Evolutionary conservation across 441 rosid species (phyloP), one percentile per base, ranked within the genome.

Genomic region (Manihot esculenta): DNA sequence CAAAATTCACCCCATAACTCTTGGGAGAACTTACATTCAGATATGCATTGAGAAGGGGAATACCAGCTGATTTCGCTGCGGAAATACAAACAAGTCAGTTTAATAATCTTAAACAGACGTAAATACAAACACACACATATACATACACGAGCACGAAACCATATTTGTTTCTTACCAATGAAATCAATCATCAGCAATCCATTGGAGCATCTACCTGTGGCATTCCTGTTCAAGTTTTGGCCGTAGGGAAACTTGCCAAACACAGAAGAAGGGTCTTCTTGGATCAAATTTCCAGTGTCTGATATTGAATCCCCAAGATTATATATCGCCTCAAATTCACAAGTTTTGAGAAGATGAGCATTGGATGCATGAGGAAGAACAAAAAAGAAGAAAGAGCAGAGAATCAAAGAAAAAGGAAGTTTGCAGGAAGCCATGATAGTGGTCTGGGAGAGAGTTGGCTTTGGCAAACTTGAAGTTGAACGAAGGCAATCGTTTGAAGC

Each of bases 201-300:
- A 38, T 81, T 51, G 10, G 82, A 78, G 45, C 74, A 69, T 71
- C 84, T 59, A 1, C 85, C 82, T 0, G 85, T 82, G 35, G 82
- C 49, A 0, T 20, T 26, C 6, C 59, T 51, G 23, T 33, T 51
- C 30, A 49, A 38, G 0, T 63, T 64, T 72, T 69, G 30, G 0
- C 85, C 79, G 4, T 79, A 82, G 2, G 83, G 85, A 35, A 66
- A 74, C n/a, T 51, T 23, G 21, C 59, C 72, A 48, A 30, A 55
- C 2, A 2, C 12, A 21, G 70, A 38, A 10, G 18, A 17, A 71
- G 82, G 17, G 11, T 27, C 8, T 54, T 78, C 42, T 14, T 18
- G 65, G 17, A 68, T 44, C 8, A 44, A 55, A 67, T 78, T 75
- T 10, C 82, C 81, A 0, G 76, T 73, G 58, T 75, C 74, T 0